A percentile compares a stretch with the other conserved stretches of the same genome.
phyloP scores from a whole-genome alignment of 257 asterid genomes.

The Penstemon eatonii region DNA sequence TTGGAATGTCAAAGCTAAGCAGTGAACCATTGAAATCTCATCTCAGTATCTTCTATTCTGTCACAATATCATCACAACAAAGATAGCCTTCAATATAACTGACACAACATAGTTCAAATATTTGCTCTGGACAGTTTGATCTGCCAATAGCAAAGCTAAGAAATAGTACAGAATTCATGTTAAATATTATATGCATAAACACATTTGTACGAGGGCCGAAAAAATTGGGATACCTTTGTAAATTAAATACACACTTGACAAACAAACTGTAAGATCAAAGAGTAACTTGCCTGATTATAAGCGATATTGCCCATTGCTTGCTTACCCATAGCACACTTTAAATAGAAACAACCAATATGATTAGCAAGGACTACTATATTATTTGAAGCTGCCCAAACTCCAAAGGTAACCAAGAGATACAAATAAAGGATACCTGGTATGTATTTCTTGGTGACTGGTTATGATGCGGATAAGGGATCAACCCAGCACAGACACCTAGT shows the following conservation, averaged over 20 bases:
- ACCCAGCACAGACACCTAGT: slow-evolving; percentile 85
- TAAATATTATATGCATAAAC: slow-evolving; percentile 17
- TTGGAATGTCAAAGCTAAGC: slow-evolving; percentile 15
- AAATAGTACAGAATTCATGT: neutral
- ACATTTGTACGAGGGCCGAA: slow-evolving; percentile 7
- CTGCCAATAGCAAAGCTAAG: slow-evolving; percentile 10
- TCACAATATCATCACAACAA: neutral
- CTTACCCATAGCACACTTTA: slow-evolving; percentile 98
- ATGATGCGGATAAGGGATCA: slow-evolving; percentile 99
- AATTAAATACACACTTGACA: slow-evolving; percentile 4
- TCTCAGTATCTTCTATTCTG: neutral
- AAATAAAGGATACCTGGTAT: slow-evolving; percentile 61
- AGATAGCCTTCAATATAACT: slow-evolving; percentile 7
- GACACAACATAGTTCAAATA: slow-evolving; percentile 12
- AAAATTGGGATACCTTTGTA: slow-evolving; percentile 21
- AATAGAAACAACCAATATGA: slow-evolving; percentile 26
- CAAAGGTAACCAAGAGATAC: neutral
- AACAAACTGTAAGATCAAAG: neutral
- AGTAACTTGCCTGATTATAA: slow-evolving; percentile 71
- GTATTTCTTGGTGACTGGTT: slow-evolving; percentile 99
- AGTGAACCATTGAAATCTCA: no score
- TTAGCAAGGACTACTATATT: slow-evolving; percentile 8
- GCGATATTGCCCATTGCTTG: slow-evolving; percentile 99
- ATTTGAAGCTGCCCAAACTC: slow-evolving; percentile 10
- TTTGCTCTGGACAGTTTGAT: slow-evolving; percentile 3